These are phyloP conservation scores for Alternaria angustiovoidea DNA, from an alignment of 2,329 filamentous ascomycete species.

Conservation along the genomic window DNA sequence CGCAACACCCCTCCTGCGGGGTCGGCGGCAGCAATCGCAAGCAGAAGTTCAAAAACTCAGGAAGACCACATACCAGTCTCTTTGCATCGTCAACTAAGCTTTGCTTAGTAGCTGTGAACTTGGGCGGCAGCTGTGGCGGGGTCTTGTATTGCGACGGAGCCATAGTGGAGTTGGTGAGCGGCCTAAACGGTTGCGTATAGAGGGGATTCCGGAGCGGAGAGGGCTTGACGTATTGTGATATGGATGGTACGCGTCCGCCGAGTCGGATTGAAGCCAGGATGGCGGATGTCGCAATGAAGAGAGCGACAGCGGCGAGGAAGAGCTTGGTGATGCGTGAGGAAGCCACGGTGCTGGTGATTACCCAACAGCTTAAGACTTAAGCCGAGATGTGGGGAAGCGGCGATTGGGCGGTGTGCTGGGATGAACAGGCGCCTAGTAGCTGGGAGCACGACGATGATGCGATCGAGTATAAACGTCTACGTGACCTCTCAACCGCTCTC, in stretches of 20 bases:
- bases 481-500: conserved; percentile 17
- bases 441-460: conserved; percentile 13
- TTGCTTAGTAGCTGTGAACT: conserved; percentile 77
- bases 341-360: conserved; percentile 11
- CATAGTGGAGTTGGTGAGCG: conserved; percentile 67
- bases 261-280: conserved; percentile 73
- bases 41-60: not conserved
- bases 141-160: conserved; percentile 72
- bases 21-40: not conserved
- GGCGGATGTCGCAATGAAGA: conserved; percentile 65
- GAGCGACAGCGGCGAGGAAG: conserved; percentile 61
- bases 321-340: conserved; percentile 40
- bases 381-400: conserved; percentile 20
- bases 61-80: conserved; percentile 54
- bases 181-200: conserved; percentile 35
- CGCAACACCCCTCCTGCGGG: conserved; percentile 6
- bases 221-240: conserved; percentile 65
- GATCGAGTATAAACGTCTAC: conserved; percentile 12
- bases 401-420: conserved; percentile 22
- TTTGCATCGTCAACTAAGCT: conserved; percentile 73
- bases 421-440: conserved; percentile 16
- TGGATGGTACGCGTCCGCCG: conserved; percentile 64
- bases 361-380: conserved; percentile 8
- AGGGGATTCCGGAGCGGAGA: conserved; percentile 39
- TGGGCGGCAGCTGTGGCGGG: conserved; percentile 79